Evolutionary conservation across 306 rosid species (phyloP).

Genomic region (Ormosia semicastrata): DNA sequence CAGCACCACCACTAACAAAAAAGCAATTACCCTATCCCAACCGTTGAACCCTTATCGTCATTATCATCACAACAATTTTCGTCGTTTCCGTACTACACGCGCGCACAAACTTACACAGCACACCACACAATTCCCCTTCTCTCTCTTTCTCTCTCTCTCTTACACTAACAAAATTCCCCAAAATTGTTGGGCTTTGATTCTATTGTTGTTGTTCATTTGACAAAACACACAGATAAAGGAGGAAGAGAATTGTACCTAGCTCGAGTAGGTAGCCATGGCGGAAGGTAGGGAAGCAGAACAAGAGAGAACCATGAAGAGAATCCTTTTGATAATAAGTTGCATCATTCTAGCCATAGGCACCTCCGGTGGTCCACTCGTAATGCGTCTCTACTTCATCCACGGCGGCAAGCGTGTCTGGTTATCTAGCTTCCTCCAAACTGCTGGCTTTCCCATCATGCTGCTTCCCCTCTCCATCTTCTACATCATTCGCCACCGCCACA

Average conservation of each 20-base stretch:
- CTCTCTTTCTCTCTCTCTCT: constrained; percentile 34
- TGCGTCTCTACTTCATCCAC: too few relatives aligned
- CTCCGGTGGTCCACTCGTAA: constrained; percentile 40
- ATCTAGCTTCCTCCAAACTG: too few relatives aligned
- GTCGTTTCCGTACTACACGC: constrained; percentile 39
- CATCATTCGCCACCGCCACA: constrained; percentile 32
- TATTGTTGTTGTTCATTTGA: too few relatives aligned
- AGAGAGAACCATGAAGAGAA: constrained; percentile 12
- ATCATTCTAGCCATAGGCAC: constrained; percentile 35
- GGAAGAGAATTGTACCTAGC: too few relatives aligned
- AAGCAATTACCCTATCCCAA: constrained; percentile 47
- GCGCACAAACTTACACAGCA: constrained; percentile 31
- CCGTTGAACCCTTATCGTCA: constrained; percentile 42
- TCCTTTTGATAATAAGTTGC: constrained; percentile 38
- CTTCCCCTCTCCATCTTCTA: constrained; percentile 35
- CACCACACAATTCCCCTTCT: not conserved
- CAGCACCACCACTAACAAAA: constrained; percentile 38
- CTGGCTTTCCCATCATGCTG: constrained; percentile 12
- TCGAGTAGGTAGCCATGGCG: not conserved
- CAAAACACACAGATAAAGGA: too few relatives aligned
- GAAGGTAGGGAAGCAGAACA: not conserved
- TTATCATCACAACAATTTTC: constrained; percentile 36
- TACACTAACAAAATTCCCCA: too few relatives aligned
- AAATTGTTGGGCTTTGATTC: too few relatives aligned
- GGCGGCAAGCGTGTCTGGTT: too few relatives aligned